phyloP scores from a whole-genome alignment of 1,284 basidiomycete species.

The Austroboletus niveus region DNA sequence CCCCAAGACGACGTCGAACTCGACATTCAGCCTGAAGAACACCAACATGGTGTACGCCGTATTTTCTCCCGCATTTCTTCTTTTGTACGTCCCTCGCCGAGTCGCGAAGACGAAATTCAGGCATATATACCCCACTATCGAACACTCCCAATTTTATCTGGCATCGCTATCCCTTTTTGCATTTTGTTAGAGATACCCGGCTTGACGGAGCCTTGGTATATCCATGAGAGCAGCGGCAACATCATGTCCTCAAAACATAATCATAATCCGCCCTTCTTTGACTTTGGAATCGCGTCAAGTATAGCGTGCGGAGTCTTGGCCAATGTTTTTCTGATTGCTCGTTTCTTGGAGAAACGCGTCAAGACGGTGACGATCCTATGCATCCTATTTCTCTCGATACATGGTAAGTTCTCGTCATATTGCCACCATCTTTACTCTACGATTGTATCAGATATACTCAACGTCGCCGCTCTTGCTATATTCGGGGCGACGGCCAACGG shows the following conservation, averaged over 20 bases:
- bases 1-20: background rate
- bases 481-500: conserved; percentile 72
- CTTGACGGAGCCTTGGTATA: conserved; percentile 69
- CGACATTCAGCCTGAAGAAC: background rate
- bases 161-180: conserved; percentile 71
- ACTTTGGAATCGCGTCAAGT: conserved; percentile 65
- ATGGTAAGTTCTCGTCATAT: conserved; percentile 45
- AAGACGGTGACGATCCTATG: conserved; percentile 62
- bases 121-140: conserved; percentile 47
- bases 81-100: conserved; percentile 21
- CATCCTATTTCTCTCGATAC: conserved; percentile 61
- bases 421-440: background rate
- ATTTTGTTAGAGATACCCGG: conserved; percentile 82
- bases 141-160: conserved; percentile 63
- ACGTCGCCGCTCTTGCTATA: conserved; percentile 55
- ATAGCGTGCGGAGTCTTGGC: conserved; percentile 69
- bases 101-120: conserved; percentile 24
- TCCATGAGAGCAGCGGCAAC: conserved; percentile 47
- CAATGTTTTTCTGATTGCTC: conserved; percentile 63
- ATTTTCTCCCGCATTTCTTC: conserved; percentile 8
- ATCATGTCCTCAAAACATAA: conserved; percentile 49
- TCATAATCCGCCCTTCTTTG: conserved; percentile 59
- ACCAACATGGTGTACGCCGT: background rate
- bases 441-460: conserved; percentile 59
- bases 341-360: conserved; percentile 71